Conservation (phyloP, 2,329 filamentous ascomycete genomes). For the Stachybotrys elegans region DNA sequence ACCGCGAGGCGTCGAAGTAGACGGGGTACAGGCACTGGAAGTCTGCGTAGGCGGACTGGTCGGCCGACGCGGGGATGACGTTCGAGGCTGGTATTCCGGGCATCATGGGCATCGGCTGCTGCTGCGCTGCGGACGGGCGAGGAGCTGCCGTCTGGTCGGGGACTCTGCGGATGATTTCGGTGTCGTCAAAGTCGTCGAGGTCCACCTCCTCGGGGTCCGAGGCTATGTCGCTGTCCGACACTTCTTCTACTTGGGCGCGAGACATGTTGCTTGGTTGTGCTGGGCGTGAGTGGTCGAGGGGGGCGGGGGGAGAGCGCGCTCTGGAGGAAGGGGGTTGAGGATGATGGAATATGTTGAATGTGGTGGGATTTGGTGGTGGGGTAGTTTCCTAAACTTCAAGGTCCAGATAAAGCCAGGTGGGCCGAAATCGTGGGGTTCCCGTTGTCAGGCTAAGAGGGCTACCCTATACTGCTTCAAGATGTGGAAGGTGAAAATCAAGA, state of each 20-base stretch:
- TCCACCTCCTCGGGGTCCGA: conserved; percentile 87
- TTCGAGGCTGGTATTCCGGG: conserved; percentile 23
- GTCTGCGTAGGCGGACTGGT: conserved; percentile 59
- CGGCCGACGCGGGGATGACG: conserved; percentile 29
- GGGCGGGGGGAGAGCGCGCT: not conserved
- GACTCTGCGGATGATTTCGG: conserved; percentile 49
- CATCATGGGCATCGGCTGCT: conserved; percentile 15
- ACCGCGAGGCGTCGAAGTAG: conserved; percentile 80
- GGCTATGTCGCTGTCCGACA: conserved; percentile 72
- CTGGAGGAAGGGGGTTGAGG: conserved; percentile 1
- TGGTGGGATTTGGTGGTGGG: conserved; percentile 8
- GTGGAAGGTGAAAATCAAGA: no score
- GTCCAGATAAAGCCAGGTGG: no score
- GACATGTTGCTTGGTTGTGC: conserved; percentile 55
- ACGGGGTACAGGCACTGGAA: conserved; percentile 91
- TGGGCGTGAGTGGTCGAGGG: not conserved
- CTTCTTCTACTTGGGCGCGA: conserved; percentile 86
- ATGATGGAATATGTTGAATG: conserved; percentile 5
- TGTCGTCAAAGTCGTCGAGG: conserved; percentile 59
- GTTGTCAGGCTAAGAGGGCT: no score
- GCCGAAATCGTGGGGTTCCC: no score
- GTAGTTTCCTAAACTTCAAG: conserved; percentile 12
- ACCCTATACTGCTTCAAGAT: no score
- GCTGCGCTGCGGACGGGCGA: conserved; percentile 16
- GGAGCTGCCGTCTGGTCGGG: conserved; percentile 26